Evolutionary conservation across 306 rosid species (phyloP), one percentile per base, ranked within the genome.

Genomic region (Dryas drummondii): DNA sequence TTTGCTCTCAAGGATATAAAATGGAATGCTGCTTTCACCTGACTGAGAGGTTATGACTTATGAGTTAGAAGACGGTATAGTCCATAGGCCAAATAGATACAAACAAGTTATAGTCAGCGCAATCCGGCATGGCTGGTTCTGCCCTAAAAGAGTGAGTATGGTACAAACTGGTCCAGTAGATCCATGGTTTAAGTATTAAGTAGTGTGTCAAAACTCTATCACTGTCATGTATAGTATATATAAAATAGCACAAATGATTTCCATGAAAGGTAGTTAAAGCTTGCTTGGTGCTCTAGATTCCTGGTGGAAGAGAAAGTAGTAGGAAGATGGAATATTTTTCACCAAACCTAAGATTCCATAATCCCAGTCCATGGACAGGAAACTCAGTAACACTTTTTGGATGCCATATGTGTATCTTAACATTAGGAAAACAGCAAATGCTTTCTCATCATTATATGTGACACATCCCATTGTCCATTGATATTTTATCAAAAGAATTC

Each of bases 401-500:
- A 22, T 45, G 45, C 45, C 46, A 55, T 41, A 11, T 9, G 27
- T 16, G n/a, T 10, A 1, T 32, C 37, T 32, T 32, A 3, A 26
- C 5, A 12, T 26, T 26, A 16, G 27, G 12, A 19, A 45, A 53
- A 61, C 7, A n/a, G 44, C 27, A 17, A 19, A 15, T 37, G 19
- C 62, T 42, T 65, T 61, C 17, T 16, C 48, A 32, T n/a, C 27
- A 7, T 9, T 4, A 46, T 46, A 58, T 48, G 52, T 45, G 26
- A 45, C 41, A 45, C 71, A 66, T 37, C 53, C 40, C 13, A 68
- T 45, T 59, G 72, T 53, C 68, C n/a, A 55, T 15, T 64, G 70
- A 64, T 65, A 56, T 59, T 76, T 74, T 32, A 32, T 32, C 76
- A 60, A 75, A 78, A 81, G 65, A 85, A 76, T 37, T 63, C 71